A percentile compares a stretch with the other conserved stretches of the same genome.
Evolutionary conservation across 352 stramenopile species (phyloP).

Genomic region (Pythium chondricola): DNA sequence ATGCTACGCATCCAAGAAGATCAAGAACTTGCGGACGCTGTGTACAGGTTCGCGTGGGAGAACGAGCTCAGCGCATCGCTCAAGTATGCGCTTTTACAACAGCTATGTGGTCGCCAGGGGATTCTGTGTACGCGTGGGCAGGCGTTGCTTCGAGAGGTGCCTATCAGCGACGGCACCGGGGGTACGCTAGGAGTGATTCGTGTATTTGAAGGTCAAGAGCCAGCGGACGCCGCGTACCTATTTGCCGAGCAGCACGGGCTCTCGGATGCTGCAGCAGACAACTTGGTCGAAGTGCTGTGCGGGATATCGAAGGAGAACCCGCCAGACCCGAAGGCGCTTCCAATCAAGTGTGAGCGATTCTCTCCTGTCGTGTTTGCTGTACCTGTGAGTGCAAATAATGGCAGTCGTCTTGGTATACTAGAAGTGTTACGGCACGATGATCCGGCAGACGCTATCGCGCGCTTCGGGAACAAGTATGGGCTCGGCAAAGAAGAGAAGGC

Average conservation of each 20-base stretch:
- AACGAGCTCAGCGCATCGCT: constrained; percentile 43
- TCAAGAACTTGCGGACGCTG: constrained; percentile 63
- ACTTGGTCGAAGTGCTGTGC: constrained; percentile 53
- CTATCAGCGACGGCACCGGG: constrained; percentile 28
- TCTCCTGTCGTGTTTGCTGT: constrained; percentile 53
- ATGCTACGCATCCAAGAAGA: constrained; percentile 44
- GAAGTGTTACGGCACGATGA: constrained; percentile 64
- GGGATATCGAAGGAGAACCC: constrained; percentile 16
- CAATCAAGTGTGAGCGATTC: constrained; percentile 47
- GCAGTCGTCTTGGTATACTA: constrained; percentile 48
- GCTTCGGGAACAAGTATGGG: constrained; percentile 69
- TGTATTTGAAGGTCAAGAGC: constrained; percentile 68
- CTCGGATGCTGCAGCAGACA: constrained; percentile 23
- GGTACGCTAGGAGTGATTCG: constrained; percentile 35
- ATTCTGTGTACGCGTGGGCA: constrained; percentile 59
- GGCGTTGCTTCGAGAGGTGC: constrained; percentile 41
- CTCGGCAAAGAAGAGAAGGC: constrained; percentile 50
- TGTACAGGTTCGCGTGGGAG: constrained; percentile 46
- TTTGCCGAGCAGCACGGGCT: constrained; percentile 56
- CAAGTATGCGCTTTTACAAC: constrained; percentile 39
- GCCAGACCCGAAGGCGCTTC: constrained; percentile 3
- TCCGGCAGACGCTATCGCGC: constrained; percentile 58
- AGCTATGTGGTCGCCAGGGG: constrained; percentile 43
- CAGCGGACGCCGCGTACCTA: constrained; percentile 59
- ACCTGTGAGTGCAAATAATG: constrained; percentile 54